Percentiles rank a stretch among this genome's conserved stretches.
Conservation (phyloP, 257 asterid genomes). For the Nicotiana sylvestris region DNA sequence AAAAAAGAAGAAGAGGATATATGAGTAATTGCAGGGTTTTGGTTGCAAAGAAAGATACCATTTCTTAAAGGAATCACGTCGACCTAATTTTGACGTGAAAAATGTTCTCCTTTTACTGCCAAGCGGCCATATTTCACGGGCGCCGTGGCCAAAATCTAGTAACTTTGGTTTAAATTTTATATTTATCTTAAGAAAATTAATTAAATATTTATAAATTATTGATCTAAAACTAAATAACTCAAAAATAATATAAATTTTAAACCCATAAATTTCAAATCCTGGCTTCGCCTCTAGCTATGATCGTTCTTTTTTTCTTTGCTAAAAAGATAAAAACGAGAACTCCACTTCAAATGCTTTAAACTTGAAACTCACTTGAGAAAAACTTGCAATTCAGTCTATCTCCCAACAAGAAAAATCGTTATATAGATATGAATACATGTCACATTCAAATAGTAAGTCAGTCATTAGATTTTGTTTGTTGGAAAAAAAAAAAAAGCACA, state of each 20-base stretch:
- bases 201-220: too few species aligned
- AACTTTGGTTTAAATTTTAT: too few species aligned
- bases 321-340: background rate
- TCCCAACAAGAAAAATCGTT: background rate
- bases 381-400: background rate
- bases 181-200: too few species aligned
- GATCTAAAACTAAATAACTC: fast-evolving
- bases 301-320: too few species aligned
- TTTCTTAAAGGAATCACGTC: slow-evolving; percentile 44
- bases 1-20: background rate
- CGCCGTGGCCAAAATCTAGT: too few species aligned
- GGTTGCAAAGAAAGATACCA: slow-evolving; percentile 28
- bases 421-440: background rate
- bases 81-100: slow-evolving; percentile 33
- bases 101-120: background rate
- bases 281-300: too few species aligned
- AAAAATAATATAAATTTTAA: too few species aligned
- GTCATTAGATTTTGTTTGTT: background rate
- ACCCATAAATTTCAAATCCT: too few species aligned
- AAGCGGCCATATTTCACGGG: background rate
- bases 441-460: background rate
- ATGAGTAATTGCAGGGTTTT: slow-evolving; percentile 4
- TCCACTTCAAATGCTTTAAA: background rate
- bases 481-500: background rate
- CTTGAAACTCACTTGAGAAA: slow-evolving; percentile 11